A percentile compares a stretch with the other conserved stretches of the same genome.
These are phyloP conservation scores for Tylopilus vinaceipallidus DNA, from an alignment of 768 basidiomycete genomes.

Conservation along the genomic window DNA sequence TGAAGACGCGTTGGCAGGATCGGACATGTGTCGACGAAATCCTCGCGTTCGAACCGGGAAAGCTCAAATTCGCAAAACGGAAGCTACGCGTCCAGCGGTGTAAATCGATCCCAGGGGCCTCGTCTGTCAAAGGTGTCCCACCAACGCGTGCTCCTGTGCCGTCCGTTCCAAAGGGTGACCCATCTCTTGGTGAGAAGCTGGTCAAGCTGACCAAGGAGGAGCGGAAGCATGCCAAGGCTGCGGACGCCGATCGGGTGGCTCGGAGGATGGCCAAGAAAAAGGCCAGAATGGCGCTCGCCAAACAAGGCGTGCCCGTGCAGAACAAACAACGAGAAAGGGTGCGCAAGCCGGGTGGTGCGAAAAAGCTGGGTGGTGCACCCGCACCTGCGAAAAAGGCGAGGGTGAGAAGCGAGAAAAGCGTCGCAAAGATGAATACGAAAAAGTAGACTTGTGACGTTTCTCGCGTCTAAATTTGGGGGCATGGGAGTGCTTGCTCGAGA, in stretches of 20 bases:
- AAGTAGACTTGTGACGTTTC: slow-evolving; percentile 36
- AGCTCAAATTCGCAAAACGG: slow-evolving; percentile 90
- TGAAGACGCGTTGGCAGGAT: no score
- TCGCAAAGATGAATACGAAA: slow-evolving; percentile 56
- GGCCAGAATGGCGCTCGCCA: slow-evolving; percentile 52
- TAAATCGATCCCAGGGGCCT: slow-evolving; percentile 57
- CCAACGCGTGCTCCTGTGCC: slow-evolving; percentile 4
- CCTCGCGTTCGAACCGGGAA: slow-evolving; percentile 70
- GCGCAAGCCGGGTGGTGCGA: slow-evolving; percentile 37
- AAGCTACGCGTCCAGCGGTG: slow-evolving; percentile 89
- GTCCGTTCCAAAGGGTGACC: slow-evolving; percentile 71
- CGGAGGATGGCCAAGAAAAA: slow-evolving; percentile 91
- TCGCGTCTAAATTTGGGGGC: no score
- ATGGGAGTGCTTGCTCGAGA: no score
- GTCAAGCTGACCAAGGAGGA: slow-evolving; percentile 79
- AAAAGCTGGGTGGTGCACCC: slow-evolving; percentile 18
- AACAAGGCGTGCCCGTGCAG: slow-evolving; percentile 36
- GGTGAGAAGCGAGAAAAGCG: slow-evolving; percentile 55
- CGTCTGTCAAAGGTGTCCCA: slow-evolving; percentile 17
- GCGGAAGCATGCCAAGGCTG: slow-evolving; percentile 77
- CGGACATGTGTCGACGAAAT: slow-evolving; percentile 91
- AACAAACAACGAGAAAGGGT: slow-evolving; percentile 48
- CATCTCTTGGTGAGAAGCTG: slow-evolving; percentile 74
- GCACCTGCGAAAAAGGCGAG: slow-evolving; percentile 34
- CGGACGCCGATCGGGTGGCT: slow-evolving; percentile 77